phyloP scores from a whole-genome alignment of 2,329 filamentous ascomycete species.

The Penicillium brasilianum region DNA sequence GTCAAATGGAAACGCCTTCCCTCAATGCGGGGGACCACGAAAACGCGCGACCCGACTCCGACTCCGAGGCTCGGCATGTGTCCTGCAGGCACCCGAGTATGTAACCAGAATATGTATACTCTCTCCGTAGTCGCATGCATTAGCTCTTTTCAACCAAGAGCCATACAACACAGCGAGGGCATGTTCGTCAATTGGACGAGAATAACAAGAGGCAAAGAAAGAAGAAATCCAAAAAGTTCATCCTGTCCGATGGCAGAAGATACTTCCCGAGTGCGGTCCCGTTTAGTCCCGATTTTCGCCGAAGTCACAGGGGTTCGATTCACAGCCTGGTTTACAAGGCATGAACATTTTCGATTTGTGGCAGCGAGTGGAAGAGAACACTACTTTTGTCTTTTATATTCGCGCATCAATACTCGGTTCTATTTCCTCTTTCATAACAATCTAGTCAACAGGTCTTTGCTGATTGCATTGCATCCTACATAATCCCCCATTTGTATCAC shows the following conservation, averaged over 20 bases:
- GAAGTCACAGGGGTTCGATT: constrained; percentile 5
- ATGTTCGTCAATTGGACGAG: neutral
- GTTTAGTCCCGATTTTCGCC: constrained; percentile 28
- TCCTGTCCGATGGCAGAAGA: constrained; percentile 11
- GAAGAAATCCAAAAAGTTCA: neutral
- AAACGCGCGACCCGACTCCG: constrained; percentile 14
- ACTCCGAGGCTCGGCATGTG: constrained; percentile 25
- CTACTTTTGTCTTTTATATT: too few species aligned
- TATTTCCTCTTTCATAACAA: neutral
- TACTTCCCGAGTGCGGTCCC: constrained; percentile 12
- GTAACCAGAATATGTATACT: neutral
- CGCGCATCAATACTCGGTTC: neutral
- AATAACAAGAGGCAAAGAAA: neutral
- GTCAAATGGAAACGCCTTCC: constrained; percentile 1
- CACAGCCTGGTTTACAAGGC: neutral
- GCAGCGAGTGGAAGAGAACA: too few species aligned
- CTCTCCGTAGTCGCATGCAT: neutral
- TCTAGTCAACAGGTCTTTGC: too few species aligned
- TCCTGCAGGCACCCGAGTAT: constrained; percentile 2
- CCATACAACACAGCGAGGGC: neutral
- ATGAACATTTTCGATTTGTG: neutral
- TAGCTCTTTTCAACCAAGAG: neutral
- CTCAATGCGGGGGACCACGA: constrained; percentile 22
- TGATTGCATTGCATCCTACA: too few species aligned
- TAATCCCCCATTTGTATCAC: too few species aligned